Conservation (phyloP, 106 monocot species). For the Acorus gramineus region DNA sequence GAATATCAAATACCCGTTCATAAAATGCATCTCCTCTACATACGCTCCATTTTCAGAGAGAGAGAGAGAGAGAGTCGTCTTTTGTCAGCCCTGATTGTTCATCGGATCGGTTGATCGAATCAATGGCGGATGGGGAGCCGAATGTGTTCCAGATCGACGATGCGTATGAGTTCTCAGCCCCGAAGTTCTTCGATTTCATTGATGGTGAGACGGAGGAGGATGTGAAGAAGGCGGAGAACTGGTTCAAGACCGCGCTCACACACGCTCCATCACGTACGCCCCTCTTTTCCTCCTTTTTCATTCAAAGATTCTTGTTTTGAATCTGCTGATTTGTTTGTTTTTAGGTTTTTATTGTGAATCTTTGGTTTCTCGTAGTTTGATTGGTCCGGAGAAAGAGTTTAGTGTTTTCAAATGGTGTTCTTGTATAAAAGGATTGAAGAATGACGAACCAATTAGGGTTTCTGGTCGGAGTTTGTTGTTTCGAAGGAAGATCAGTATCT, state of each 20-base stretch:
- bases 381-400: background rate
- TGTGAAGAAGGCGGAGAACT: constrained; percentile 46
- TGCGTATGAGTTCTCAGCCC: constrained; percentile 77
- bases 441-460: no score
- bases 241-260: constrained; percentile 70
- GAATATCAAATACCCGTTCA: no score
- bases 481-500: no score
- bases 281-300: background rate
- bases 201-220: constrained; percentile 54
- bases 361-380: constrained; percentile 3
- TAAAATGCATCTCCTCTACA: no score
- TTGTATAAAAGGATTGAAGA: no score
- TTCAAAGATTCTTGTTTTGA: background rate
- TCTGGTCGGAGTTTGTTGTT: no score
- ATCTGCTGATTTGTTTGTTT: background rate
- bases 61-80: no score
- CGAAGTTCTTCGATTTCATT: constrained; percentile 71
- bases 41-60: no score
- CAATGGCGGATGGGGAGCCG: no score
- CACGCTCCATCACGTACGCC: constrained; percentile 83
- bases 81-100: no score
- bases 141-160: constrained; percentile 38
- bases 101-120: no score
- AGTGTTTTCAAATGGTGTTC: no score
- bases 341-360: background rate